Percentiles rank a stretch among this genome's conserved stretches.
Conservation (phyloP, 768 basidiomycete species). For the Psilocybe sp. region DNA sequence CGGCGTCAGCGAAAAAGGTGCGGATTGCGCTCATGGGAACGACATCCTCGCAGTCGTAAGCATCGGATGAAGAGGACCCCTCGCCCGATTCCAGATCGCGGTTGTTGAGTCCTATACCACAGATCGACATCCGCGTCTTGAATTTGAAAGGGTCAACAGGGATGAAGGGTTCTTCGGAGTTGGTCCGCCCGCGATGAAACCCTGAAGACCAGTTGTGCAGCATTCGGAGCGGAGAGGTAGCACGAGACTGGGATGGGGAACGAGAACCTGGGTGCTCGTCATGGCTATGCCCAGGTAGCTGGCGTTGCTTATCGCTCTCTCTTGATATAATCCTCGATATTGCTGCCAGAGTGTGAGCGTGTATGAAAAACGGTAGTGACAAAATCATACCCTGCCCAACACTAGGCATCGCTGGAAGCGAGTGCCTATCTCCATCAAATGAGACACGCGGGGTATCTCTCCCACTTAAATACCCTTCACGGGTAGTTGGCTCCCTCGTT, state of each 20-base stretch:
- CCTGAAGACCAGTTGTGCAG: constrained; percentile 51
- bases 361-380: not conserved
- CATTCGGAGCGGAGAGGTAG: constrained; percentile 57
- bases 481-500: constrained; percentile 4
- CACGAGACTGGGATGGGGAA: constrained; percentile 51
- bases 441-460: constrained; percentile 51
- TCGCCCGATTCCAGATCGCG: constrained; percentile 26
- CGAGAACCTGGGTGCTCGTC: constrained; percentile 24
- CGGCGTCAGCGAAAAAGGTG: constrained; percentile 16
- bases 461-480: constrained; percentile 34
- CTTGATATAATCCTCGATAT: constrained; percentile 25
- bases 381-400: constrained; percentile 34
- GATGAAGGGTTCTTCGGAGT: constrained; percentile 52
- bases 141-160: constrained; percentile 53
- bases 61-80: constrained; percentile 19
- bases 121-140: constrained; percentile 18
- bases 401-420: constrained; percentile 35
- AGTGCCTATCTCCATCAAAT: constrained; percentile 48
- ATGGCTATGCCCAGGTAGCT: constrained; percentile 20
- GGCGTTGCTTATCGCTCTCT: constrained; percentile 29
- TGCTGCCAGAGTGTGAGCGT: constrained; percentile 14
- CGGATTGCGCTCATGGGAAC: constrained; percentile 20
- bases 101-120: constrained; percentile 24
- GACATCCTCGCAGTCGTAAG: constrained; percentile 28
- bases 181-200: constrained; percentile 35